phyloP scores from a whole-genome alignment of 495 filamentous ascomycete genomes.

The Pyrenula massariospora region DNA sequence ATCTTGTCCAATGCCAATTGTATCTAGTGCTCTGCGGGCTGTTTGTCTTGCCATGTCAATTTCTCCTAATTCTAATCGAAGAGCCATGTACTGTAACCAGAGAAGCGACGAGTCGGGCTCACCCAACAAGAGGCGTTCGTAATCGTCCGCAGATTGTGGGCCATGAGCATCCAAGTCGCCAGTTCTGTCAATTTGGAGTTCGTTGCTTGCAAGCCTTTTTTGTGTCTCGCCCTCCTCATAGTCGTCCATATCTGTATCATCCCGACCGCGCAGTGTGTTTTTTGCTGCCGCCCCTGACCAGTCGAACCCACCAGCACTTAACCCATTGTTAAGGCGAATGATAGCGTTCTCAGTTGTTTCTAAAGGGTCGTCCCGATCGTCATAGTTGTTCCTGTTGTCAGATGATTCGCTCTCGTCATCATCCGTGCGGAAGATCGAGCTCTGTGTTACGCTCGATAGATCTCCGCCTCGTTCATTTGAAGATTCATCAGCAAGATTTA shows the following conservation, averaged over 20 bases:
- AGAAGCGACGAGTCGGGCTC: constrained; percentile 80
- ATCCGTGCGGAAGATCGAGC: constrained; percentile 20
- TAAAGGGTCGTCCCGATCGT: constrained; percentile 11
- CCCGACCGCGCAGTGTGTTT: constrained; percentile 28
- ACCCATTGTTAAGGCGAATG: constrained; percentile 31
- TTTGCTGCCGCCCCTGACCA: constrained; percentile 56
- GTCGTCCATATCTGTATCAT: constrained; percentile 38
- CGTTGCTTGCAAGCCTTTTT: constrained; percentile 67
- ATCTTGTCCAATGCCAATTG: constrained; percentile 70
- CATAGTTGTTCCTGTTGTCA: constrained; percentile 27
- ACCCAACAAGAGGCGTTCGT: constrained; percentile 82
- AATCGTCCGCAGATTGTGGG: constrained; percentile 84
- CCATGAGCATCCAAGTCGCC: constrained; percentile 80
- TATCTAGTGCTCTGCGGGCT: constrained; percentile 77
- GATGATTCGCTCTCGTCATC: constrained; percentile 34
- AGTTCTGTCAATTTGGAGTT: constrained; percentile 76
- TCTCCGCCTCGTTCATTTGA: constrained; percentile 4
- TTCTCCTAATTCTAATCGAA: constrained; percentile 86
- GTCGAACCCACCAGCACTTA: constrained; percentile 75
- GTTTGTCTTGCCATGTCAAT: constrained; percentile 73
- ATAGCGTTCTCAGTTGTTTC: constrained; percentile 11
- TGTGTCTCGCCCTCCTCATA: constrained; percentile 45
- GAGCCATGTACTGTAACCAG: constrained; percentile 95
- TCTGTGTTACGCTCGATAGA: constrained; percentile 14
- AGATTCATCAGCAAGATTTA: constrained; percentile 30